Evolutionary conservation across 345 rosid genomes (phyloP).

Genomic region (Pugionium cornutum): DNA sequence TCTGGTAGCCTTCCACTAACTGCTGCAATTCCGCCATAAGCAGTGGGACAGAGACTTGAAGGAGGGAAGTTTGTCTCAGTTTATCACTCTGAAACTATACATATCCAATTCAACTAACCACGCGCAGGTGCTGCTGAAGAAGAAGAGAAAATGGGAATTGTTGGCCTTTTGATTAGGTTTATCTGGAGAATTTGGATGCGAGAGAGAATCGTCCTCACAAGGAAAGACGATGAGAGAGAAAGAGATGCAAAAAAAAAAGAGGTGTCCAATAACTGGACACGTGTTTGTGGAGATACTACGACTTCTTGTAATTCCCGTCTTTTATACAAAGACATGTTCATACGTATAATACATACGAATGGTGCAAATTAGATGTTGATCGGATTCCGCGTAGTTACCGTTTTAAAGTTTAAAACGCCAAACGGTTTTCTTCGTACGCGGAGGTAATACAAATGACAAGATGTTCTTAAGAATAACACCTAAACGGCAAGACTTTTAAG

Average conservation of each 20-base stretch:
- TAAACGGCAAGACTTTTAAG: conserved; percentile 20
- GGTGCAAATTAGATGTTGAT: too few relatives aligned
- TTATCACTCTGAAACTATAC: conserved; percentile 18
- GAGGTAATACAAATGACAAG: conserved; percentile 5
- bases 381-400: not conserved
- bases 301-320: conserved; percentile 5
- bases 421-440: not conserved
- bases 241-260: not conserved
- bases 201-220: conserved; percentile 6
- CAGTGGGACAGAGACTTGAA: not conserved
- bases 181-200: conserved; percentile 20
- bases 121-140: conserved; percentile 10
- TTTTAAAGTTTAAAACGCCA: not conserved
- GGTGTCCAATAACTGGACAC: conserved; percentile 20
- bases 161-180: conserved; percentile 19
- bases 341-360: too few relatives aligned
- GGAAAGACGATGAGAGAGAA: not conserved
- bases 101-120: conserved; percentile 9
- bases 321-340: not conserved
- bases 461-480: not conserved
- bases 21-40: conserved; percentile 62
- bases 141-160: not conserved
- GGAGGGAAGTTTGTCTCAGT: not conserved
- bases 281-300: conserved; percentile 9
- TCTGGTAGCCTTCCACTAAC: conserved; percentile 50